Evolutionary conservation across 768 basidiomycete species (phyloP).

Genomic region (Naganishia onofrii): DNA sequence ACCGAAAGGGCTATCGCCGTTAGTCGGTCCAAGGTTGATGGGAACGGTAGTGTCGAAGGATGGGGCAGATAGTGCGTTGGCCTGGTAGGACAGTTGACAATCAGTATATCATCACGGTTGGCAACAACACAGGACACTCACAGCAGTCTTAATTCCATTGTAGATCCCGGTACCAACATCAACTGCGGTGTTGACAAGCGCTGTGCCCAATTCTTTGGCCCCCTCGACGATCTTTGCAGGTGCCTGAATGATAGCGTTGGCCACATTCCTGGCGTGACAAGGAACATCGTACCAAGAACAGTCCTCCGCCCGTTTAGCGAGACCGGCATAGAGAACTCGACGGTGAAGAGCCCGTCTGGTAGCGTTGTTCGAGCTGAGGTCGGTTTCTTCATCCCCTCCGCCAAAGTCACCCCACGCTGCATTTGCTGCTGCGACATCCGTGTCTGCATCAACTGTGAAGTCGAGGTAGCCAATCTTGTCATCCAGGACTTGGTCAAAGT

Average conservation of each 20-base stretch:
- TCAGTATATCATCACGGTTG: no score
- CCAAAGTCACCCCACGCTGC: not conserved
- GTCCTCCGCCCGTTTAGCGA: not conserved
- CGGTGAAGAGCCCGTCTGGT: not conserved
- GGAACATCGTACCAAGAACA: not conserved
- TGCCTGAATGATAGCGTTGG: not conserved
- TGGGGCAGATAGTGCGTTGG: not conserved
- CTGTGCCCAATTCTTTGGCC: not conserved
- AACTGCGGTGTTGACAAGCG: not conserved
- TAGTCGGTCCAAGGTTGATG: not conserved
- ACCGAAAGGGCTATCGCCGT: not conserved
- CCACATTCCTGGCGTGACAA: not conserved
- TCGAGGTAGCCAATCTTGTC: conserved; percentile 26
- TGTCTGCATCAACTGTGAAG: not conserved
- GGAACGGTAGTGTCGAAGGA: conserved; percentile 8
- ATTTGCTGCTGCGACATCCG: not conserved
- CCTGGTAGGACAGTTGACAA: not conserved
- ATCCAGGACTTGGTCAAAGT: conserved; percentile 29
- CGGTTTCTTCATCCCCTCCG: not conserved
- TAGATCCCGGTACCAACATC: not conserved
- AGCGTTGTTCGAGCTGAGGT: not conserved
- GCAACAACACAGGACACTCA: not conserved
- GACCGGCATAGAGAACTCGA: not conserved
- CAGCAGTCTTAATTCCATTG: not conserved
- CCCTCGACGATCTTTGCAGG: not conserved